Evolutionary conservation across 2,329 filamentous ascomycete species (phyloP).

Genomic region (Alternaria brassicae): DNA sequence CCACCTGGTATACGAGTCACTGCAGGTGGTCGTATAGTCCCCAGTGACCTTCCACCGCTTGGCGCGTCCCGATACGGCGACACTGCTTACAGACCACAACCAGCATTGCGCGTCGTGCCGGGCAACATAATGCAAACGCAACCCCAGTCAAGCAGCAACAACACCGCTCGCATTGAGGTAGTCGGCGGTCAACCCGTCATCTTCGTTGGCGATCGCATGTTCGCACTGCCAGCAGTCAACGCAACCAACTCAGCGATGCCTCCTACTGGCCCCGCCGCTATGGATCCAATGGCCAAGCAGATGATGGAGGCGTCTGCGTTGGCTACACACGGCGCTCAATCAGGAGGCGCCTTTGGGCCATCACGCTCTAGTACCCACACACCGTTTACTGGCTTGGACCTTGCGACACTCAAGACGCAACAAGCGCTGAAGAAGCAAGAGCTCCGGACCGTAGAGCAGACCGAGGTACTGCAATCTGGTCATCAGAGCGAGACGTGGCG

Average conservation of each 20-base stretch:
- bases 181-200: constrained; percentile 43
- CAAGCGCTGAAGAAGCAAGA: constrained; percentile 44
- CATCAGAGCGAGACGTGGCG: constrained; percentile 46
- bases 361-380: constrained; percentile 29
- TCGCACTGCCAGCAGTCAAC: constrained; percentile 41
- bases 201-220: constrained; percentile 42
- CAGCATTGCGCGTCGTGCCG: constrained; percentile 29
- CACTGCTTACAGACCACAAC: constrained; percentile 38
- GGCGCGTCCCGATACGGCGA: constrained; percentile 40
- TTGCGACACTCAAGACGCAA: constrained; percentile 37
- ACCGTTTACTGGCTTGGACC: constrained; percentile 33
- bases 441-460: constrained; percentile 47
- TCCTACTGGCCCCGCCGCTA: constrained; percentile 9
- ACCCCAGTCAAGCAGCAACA: constrained; percentile 28
- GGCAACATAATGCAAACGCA: constrained; percentile 37
- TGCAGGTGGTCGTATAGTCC: constrained; percentile 61
- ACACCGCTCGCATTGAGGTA: constrained; percentile 37
- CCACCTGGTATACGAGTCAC: constrained; percentile 60
- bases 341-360: constrained; percentile 19
- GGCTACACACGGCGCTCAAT: constrained; percentile 19
- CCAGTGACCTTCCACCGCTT: constrained; percentile 52
- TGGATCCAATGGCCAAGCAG: constrained; percentile 27
- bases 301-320: constrained; percentile 15
- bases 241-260: constrained; percentile 19
- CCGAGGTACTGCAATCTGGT: constrained; percentile 44